Evolutionary conservation across 106 monocot species (phyloP).

Genomic region (Phalaenopsis equestris): DNA sequence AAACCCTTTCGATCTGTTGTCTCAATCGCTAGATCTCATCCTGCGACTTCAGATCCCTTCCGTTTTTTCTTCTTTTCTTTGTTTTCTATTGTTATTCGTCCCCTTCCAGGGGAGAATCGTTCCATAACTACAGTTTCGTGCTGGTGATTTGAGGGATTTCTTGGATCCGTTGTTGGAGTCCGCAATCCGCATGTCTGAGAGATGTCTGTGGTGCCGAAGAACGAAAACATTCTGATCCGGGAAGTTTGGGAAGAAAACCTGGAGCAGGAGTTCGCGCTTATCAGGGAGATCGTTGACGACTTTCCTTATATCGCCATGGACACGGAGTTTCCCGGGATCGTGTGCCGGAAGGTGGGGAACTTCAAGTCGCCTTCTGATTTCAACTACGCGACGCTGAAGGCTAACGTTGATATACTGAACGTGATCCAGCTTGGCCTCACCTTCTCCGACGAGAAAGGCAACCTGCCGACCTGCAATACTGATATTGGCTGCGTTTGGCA

Average conservation of each 20-base stretch:
- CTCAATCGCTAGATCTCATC: neutral
- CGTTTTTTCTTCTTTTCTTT: neutral
- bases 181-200: neutral
- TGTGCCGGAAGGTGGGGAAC: slow-evolving; percentile 26
- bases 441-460: slow-evolving; percentile 37
- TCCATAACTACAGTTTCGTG: neutral
- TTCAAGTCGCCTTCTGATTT: slow-evolving; percentile 25
- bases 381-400: slow-evolving; percentile 42
- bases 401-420: slow-evolving; percentile 44
- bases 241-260: slow-evolving; percentile 45
- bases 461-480: slow-evolving; percentile 24
- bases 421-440: slow-evolving; percentile 47
- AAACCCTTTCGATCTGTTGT: neutral
- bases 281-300: slow-evolving; percentile 36
- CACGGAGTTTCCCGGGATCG: slow-evolving; percentile 28
- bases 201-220: slow-evolving; percentile 10
- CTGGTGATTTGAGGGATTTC: neutral
- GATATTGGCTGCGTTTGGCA: slow-evolving; percentile 25
- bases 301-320: slow-evolving; percentile 34
- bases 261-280: slow-evolving; percentile 29
- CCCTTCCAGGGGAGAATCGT: no score
- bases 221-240: slow-evolving; percentile 30
- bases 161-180: neutral
- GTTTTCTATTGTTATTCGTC: neutral
- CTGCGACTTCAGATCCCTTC: neutral